Evolutionary conservation across 345 rosid genomes (phyloP).

Genomic region (Arabidopsis arenosa): DNA sequence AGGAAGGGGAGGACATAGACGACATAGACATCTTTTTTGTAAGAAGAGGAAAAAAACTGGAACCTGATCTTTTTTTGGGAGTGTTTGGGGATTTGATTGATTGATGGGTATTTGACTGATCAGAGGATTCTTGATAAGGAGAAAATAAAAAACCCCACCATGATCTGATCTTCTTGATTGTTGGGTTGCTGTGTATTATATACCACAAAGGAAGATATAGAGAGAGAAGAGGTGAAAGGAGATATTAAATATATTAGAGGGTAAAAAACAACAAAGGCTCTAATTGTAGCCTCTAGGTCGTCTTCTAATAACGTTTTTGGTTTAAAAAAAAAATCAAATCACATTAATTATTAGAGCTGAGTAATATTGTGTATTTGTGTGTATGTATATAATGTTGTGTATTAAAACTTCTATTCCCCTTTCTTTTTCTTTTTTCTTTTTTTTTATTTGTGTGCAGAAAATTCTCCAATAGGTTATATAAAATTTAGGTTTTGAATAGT

Average conservation of each 20-base stretch:
- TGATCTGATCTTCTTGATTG: slow-evolving; percentile 70
- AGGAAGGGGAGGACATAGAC: slow-evolving; percentile 67
- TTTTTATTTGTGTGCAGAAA: no score
- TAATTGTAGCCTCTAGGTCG: slow-evolving; percentile 37
- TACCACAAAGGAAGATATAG: slow-evolving; percentile 44
- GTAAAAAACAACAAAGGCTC: slow-evolving; percentile 23
- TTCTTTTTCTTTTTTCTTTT: no score
- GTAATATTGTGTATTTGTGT: background rate
- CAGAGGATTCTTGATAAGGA: slow-evolving; percentile 57
- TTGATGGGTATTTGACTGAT: slow-evolving; percentile 76
- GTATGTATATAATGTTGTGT: background rate
- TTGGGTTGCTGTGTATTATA: slow-evolving; percentile 54
- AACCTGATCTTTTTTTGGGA: slow-evolving; percentile 41
- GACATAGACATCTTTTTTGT: slow-evolving; percentile 38
- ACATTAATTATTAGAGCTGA: background rate
- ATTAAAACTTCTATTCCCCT: background rate
- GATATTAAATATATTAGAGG: slow-evolving; percentile 48
- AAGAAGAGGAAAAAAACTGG: slow-evolving; percentile 29
- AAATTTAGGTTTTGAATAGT: background rate
- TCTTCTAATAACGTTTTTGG: slow-evolving; percentile 31
- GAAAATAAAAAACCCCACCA: slow-evolving; percentile 56
- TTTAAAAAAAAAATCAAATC: slow-evolving; percentile 2
- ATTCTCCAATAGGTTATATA: background rate
- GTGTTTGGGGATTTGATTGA: slow-evolving; percentile 66
- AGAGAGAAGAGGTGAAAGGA: slow-evolving; percentile 27